Evolutionary conservation across 768 basidiomycete species (phyloP).

Genomic region (Macrolepiota albuminosa): DNA sequence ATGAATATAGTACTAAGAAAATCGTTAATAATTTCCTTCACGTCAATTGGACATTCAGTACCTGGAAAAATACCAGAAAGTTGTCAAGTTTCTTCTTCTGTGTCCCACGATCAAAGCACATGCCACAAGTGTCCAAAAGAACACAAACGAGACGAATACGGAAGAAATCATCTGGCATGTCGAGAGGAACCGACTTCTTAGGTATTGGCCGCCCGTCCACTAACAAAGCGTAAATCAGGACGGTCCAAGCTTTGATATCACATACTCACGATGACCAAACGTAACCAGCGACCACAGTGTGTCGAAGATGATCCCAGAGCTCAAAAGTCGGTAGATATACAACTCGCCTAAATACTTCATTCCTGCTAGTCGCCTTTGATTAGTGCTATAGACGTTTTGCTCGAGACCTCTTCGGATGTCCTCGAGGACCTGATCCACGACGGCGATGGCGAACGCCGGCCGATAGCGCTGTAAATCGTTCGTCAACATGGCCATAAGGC

Average conservation of each 20-base stretch:
- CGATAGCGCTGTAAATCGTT: conserved; percentile 94
- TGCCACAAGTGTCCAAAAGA: conserved; percentile 91
- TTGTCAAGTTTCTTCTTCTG: conserved; percentile 92
- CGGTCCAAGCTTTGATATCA: neutral
- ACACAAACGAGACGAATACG: conserved; percentile 88
- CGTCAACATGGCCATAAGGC: conserved; percentile 88
- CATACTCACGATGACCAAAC: conserved; percentile 86
- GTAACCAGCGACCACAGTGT: conserved; percentile 91
- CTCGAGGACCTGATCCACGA: conserved; percentile 94
- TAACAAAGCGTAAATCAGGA: conserved; percentile 26
- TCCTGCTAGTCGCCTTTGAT: conserved; percentile 87
- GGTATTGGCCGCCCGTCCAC: conserved; percentile 89
- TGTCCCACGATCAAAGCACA: conserved; percentile 94
- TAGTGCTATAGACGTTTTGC: conserved; percentile 91
- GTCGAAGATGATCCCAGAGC: conserved; percentile 88
- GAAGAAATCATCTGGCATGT: conserved; percentile 97
- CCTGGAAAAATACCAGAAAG: conserved; percentile 92
- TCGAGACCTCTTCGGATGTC: conserved; percentile 89
- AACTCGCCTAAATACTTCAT: conserved; percentile 96
- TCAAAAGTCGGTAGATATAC: conserved; percentile 92
- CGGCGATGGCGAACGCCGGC: conserved; percentile 78
- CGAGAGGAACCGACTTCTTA: conserved; percentile 65
- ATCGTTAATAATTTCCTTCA: neutral
- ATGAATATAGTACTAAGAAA: conserved; percentile 69
- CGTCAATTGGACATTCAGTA: conserved; percentile 24